A percentile compares a stretch with the other conserved stretches of the same genome.
These are phyloP conservation scores for Colletotrichum sp. DNA, from an alignment of 2,329 filamentous ascomycete genomes.

Conservation along the genomic window DNA sequence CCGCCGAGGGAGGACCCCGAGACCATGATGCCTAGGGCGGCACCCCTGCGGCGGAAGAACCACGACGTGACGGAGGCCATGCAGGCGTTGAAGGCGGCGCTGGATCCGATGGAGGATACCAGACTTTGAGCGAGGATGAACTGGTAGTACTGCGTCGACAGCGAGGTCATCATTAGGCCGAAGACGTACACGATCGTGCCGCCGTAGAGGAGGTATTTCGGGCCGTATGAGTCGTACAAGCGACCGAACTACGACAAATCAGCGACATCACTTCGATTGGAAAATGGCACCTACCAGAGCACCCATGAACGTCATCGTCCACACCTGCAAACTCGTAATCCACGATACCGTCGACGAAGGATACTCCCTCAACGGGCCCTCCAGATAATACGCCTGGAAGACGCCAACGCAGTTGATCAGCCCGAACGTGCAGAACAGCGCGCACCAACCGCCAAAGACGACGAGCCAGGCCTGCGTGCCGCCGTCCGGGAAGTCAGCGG, in stretches of 20 bases:
- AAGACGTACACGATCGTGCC: constrained; percentile 65
- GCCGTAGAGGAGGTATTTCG: constrained; percentile 57
- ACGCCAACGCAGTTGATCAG: constrained; percentile 54
- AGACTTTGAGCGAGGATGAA: constrained; percentile 48
- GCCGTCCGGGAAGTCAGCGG: constrained; percentile 65
- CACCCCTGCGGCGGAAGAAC: constrained; percentile 57
- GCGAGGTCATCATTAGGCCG: constrained; percentile 68
- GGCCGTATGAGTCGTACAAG: constrained; percentile 69
- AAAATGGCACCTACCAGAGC: constrained; percentile 41
- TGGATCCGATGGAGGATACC: constrained; percentile 45
- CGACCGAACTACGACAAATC: constrained; percentile 52
- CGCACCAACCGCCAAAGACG: constrained; percentile 52
- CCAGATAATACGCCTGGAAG: constrained; percentile 65
- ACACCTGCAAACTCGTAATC: constrained; percentile 63
- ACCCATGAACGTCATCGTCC: constrained; percentile 54
- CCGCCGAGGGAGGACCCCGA: constrained; percentile 62
- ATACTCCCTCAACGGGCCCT: constrained; percentile 50
- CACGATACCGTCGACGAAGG: constrained; percentile 60
- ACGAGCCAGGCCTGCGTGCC: constrained; percentile 62
- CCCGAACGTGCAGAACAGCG: constrained; percentile 50
- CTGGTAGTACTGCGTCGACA: constrained; percentile 51
- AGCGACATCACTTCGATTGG: not conserved
- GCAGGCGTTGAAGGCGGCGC: constrained; percentile 46
- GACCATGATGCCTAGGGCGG: constrained; percentile 59
- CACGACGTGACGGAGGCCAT: constrained; percentile 52